Evolutionary conservation across 2,329 filamentous ascomycete species (phyloP).

Genomic region (Ceratocystis papillata): DNA sequence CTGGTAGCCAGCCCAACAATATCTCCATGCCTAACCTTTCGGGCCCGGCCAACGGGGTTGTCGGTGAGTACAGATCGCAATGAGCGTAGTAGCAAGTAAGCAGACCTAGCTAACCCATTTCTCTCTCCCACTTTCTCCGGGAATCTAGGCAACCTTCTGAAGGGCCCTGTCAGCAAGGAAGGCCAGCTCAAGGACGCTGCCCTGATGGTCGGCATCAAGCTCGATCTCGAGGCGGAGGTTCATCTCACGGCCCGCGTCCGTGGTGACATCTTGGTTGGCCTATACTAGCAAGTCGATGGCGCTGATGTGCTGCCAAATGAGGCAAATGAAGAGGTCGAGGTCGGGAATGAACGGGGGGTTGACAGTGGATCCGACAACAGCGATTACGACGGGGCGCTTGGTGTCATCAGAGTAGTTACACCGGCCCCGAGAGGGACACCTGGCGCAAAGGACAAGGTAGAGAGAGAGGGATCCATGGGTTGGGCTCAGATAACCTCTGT

Average conservation of each 20-base stretch:
- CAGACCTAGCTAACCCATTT: not conserved
- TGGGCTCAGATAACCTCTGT: not conserved
- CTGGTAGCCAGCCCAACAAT: slow-evolving; percentile 29
- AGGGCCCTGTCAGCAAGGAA: slow-evolving; percentile 46
- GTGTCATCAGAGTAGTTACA: not conserved
- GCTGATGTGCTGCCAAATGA: not conserved
- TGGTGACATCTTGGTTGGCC: slow-evolving; percentile 50
- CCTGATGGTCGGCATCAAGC: slow-evolving; percentile 51
- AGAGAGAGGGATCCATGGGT: not conserved
- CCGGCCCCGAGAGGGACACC: not conserved
- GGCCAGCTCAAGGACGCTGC: slow-evolving; percentile 48
- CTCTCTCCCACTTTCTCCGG: not conserved
- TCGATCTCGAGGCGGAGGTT: slow-evolving; percentile 52
- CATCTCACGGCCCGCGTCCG: slow-evolving; percentile 50
- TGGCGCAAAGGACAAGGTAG: no score
- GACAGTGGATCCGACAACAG: not conserved
- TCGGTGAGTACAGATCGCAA: slow-evolving; percentile 26
- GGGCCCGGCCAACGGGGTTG: slow-evolving; percentile 31
- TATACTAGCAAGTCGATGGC: slow-evolving; percentile 36
- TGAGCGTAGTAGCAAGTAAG: not conserved
- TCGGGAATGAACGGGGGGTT: not conserved
- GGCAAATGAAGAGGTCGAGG: not conserved
- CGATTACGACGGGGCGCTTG: not conserved
- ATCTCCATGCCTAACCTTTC: slow-evolving; percentile 33
- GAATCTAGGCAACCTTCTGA: slow-evolving; percentile 41